phyloP scores from a whole-genome alignment of 1,284 basidiomycete species.

The Trichosporon sp. region DNA sequence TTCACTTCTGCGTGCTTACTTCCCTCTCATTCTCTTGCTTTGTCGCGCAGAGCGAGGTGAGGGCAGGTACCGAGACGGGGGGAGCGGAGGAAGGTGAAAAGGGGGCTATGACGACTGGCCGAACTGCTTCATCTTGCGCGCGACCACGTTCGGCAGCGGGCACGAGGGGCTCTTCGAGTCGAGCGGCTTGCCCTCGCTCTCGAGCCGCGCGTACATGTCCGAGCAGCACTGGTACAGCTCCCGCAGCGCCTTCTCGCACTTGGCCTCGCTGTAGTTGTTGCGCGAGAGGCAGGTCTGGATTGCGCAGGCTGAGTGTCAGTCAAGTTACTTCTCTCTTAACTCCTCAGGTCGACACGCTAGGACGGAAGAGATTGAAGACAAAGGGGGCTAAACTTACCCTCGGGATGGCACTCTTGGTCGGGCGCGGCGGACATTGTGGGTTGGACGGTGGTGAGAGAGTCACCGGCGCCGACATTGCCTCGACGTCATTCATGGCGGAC shows the following conservation, averaged over 20 bases:
- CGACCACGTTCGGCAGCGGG: slow-evolving; percentile 34
- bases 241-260: slow-evolving; percentile 32
- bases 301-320: slow-evolving; percentile 35
- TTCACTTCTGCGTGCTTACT: too few species aligned
- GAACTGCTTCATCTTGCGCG: slow-evolving; percentile 36
- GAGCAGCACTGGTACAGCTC: slow-evolving; percentile 41
- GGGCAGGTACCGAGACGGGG: too few species aligned
- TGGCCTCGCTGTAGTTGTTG: slow-evolving; percentile 39
- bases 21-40: too few species aligned
- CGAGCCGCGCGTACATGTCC: slow-evolving; percentile 35
- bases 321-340: neutral
- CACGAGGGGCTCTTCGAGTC: slow-evolving; percentile 31
- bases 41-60: too few species aligned
- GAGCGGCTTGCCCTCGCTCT: slow-evolving; percentile 21
- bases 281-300: slow-evolving; percentile 42
- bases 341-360: neutral
- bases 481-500: neutral
- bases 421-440: neutral
- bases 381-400: neutral
- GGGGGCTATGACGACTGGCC: neutral
- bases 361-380: neutral
- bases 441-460: neutral
- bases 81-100: too few species aligned
- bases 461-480: neutral
- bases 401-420: neutral